These are phyloP conservation scores for Noccaea bulbosa DNA, from an alignment of 345 rosid species.

Conservation along the genomic window DNA sequence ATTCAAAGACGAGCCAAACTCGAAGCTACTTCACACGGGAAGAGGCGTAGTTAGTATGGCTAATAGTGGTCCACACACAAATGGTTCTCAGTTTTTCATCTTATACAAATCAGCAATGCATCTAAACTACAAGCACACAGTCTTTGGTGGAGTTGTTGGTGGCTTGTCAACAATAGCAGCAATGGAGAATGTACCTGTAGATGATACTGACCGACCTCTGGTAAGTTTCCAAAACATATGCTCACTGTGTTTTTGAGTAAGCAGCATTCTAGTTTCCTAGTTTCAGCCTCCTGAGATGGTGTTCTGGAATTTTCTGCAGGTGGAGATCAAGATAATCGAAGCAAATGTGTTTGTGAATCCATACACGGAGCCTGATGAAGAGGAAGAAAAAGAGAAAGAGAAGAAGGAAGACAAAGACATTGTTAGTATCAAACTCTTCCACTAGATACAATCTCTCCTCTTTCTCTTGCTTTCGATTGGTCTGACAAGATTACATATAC, in stretches of 20 bases:
- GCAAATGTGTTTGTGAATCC: conserved; percentile 85
- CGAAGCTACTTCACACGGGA: conserved; percentile 90
- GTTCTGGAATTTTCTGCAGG: conserved; percentile 54
- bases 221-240: conserved; percentile 48
- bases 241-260: conserved; percentile 6
- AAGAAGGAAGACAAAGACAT: conserved; percentile 54
- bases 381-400: conserved; percentile 74
- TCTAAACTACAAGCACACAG: conserved; percentile 93
- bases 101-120: conserved; percentile 96
- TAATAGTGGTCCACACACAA: conserved; percentile 95
- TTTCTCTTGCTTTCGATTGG: background rate
- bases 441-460: background rate
- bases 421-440: conserved; percentile 54
- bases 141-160: conserved; percentile 93
- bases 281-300: conserved; percentile 19
- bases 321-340: conserved; percentile 79
- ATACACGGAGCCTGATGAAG: conserved; percentile 77
- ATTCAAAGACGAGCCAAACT: conserved; percentile 88
- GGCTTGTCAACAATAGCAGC: conserved; percentile 79
- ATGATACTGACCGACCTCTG: conserved; percentile 78
- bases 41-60: conserved; percentile 98
- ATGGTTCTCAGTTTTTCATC: conserved; percentile 97
- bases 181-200: conserved; percentile 93
- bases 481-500: conserved; percentile 11
- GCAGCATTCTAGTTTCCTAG: background rate